These are phyloP conservation scores for Cyamopsis tetragonoloba DNA, from an alignment of 306 rosid genomes.

Conservation along the genomic window DNA sequence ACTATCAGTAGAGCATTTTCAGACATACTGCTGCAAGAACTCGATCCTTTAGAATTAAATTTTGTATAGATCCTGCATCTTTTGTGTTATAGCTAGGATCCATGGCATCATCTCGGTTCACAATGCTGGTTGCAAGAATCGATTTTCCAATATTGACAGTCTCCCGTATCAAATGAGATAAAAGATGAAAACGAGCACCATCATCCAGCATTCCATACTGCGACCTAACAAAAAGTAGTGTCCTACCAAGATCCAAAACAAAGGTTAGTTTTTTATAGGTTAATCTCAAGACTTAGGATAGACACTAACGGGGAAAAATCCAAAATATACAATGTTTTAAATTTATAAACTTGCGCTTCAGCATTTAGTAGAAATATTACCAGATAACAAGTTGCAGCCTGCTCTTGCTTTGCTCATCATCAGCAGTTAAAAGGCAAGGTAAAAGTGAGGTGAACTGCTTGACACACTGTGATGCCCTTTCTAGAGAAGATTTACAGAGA, in stretches of 20 bases:
- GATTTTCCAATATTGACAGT: conserved; percentile 78
- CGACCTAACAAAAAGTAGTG: conserved; percentile 82
- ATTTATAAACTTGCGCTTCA: conserved; percentile 5
- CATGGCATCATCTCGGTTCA: conserved; percentile 59
- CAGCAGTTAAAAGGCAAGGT: conserved; percentile 80
- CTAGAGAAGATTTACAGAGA: conserved; percentile 83
- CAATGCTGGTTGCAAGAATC: conserved; percentile 79
- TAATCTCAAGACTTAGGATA: background rate
- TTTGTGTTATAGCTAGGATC: conserved; percentile 46
- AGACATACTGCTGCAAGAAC: conserved; percentile 83
- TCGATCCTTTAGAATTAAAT: conserved; percentile 86
- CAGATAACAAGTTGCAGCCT: conserved; percentile 92
- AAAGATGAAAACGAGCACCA: conserved; percentile 89
- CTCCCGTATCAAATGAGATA: conserved; percentile 89
- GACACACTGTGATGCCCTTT: conserved; percentile 83
- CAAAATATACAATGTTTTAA: background rate
- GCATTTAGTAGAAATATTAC: conserved; percentile 39
- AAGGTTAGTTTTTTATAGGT: conserved; percentile 28
- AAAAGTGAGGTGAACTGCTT: conserved; percentile 78
- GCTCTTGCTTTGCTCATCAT: conserved; percentile 93
- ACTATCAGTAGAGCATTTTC: conserved; percentile 3
- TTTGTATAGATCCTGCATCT: conserved; percentile 76
- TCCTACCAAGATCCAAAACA: conserved; percentile 55
- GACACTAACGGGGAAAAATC: background rate
- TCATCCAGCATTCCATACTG: conserved; percentile 79